Conservation (phyloP, 2,329 filamentous ascomycete genomes). For the Thelonectria olida region DNA sequence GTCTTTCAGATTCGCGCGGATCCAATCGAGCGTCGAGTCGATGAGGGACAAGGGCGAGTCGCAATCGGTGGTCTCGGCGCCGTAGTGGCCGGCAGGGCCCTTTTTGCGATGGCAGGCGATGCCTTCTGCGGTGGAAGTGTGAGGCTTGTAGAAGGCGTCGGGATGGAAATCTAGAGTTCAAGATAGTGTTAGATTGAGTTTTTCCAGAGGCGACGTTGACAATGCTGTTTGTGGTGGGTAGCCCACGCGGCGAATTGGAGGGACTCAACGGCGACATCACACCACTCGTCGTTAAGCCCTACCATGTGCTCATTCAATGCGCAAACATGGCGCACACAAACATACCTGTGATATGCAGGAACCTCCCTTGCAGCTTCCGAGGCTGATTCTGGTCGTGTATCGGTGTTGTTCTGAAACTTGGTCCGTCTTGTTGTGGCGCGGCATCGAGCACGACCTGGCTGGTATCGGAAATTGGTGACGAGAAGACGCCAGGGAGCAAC, state of each 20-base stretch:
- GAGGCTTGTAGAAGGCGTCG: constrained; percentile 84
- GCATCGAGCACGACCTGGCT: constrained; percentile 30
- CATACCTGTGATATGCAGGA: constrained; percentile 89
- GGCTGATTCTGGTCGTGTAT: constrained; percentile 35
- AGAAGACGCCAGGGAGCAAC: constrained; percentile 30
- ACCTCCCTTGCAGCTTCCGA: constrained; percentile 73
- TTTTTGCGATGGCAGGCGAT: constrained; percentile 81
- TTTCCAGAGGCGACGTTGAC: constrained; percentile 18
- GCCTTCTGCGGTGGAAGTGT: constrained; percentile 74
- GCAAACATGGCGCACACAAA: constrained; percentile 21
- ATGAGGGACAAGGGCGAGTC: constrained; percentile 84
- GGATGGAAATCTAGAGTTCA: constrained; percentile 81
- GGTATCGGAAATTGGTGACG: constrained; percentile 36
- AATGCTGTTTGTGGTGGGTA: constrained; percentile 9
- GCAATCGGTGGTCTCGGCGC: constrained; percentile 87
- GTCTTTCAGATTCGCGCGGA: constrained; percentile 79
- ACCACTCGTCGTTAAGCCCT: constrained; percentile 11
- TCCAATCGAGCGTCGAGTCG: constrained; percentile 91
- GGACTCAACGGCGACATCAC: constrained; percentile 3
- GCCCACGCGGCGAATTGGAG: background rate
- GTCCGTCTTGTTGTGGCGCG: constrained; percentile 21
- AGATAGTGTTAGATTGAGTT: constrained; percentile 19
- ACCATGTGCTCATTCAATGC: constrained; percentile 8
- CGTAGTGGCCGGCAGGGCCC: constrained; percentile 82
- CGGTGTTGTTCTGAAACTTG: constrained; percentile 22